phyloP scores from a whole-genome alignment of 176 grass and related monocot genomes.

The Microstegium vimineum region DNA sequence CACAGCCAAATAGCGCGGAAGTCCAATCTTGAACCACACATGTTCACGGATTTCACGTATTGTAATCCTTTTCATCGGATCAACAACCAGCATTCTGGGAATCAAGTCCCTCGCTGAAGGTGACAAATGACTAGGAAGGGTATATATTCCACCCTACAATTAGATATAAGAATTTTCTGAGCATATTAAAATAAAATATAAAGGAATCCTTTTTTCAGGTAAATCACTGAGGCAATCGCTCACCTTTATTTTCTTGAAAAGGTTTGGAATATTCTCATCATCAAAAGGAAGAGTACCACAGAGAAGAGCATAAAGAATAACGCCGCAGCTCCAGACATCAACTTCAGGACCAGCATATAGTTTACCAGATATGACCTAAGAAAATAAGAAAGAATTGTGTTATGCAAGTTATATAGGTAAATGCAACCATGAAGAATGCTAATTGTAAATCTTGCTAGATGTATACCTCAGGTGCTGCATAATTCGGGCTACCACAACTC shows the following conservation, averaged over 20 bases:
- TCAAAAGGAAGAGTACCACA: slow-evolving; percentile 28
- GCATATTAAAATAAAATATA: no score
- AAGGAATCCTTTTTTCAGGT: no score
- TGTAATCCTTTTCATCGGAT: no score
- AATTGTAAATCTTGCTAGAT: background rate
- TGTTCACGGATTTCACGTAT: no score
- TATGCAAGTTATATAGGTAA: background rate
- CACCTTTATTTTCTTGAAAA: slow-evolving; percentile 91
- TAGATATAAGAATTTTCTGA: no score
- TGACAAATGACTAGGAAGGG: no score
- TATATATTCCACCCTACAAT: no score
- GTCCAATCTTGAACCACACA: no score
- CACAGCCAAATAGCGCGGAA: no score
- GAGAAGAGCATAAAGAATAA: slow-evolving; percentile 87
- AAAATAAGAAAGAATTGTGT: background rate
- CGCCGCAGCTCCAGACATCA: slow-evolving; percentile 80
- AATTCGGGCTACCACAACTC: slow-evolving; percentile 74
- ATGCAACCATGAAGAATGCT: slow-evolving; percentile 6
- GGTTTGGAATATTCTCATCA: slow-evolving; percentile 79
- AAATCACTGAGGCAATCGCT: background rate
- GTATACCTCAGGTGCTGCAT: slow-evolving; percentile 76
- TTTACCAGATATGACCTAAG: slow-evolving; percentile 82
- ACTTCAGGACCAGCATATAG: slow-evolving; percentile 69
- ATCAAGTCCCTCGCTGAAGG: no score
- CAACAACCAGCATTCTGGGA: no score